Evolutionary conservation across 345 rosid genomes (phyloP).

Genomic region (Dipteronia dyeriana): DNA sequence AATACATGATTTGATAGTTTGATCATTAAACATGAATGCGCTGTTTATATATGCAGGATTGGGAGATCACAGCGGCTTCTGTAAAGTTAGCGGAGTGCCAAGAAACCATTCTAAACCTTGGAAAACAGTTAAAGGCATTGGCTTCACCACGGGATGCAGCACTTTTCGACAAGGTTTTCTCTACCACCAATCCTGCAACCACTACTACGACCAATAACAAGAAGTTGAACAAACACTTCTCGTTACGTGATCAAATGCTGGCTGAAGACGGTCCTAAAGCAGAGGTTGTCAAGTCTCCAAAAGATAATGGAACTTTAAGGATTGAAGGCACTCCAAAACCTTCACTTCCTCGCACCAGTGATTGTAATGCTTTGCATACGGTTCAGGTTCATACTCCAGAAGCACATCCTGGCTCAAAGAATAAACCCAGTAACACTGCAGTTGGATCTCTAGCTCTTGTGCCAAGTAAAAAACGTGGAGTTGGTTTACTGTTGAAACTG

Average conservation of each 20-base stretch:
- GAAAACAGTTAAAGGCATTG: conserved; percentile 78
- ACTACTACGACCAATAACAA: conserved; percentile 25
- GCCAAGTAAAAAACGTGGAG: conserved; percentile 59
- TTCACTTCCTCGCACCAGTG: conserved; percentile 20
- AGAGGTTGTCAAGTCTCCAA: conserved; percentile 35
- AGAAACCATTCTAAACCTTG: conserved; percentile 72
- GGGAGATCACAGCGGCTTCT: conserved; percentile 71
- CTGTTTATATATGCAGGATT: conserved; percentile 47
- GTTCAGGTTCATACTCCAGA: conserved; percentile 34
- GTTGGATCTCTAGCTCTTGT: conserved; percentile 43
- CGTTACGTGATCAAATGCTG: conserved; percentile 63
- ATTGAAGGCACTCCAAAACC: conserved; percentile 20
- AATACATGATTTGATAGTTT: background rate
- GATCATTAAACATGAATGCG: background rate
- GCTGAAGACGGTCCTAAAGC: conserved; percentile 57
- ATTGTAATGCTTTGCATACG: conserved; percentile 20
- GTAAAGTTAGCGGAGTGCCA: conserved; percentile 86
- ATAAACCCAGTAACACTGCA: conserved; percentile 23
- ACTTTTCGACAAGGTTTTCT: conserved; percentile 43
- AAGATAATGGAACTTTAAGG: conserved; percentile 15
- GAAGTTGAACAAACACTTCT: conserved; percentile 42
- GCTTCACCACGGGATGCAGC: conserved; percentile 53
- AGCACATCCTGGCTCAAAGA: conserved; percentile 29
- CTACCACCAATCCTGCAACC: conserved; percentile 25
- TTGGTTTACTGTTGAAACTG: conserved; percentile 64